phyloP scores from a whole-genome alignment of 257 asterid species.

The Ilex aquifolium region DNA sequence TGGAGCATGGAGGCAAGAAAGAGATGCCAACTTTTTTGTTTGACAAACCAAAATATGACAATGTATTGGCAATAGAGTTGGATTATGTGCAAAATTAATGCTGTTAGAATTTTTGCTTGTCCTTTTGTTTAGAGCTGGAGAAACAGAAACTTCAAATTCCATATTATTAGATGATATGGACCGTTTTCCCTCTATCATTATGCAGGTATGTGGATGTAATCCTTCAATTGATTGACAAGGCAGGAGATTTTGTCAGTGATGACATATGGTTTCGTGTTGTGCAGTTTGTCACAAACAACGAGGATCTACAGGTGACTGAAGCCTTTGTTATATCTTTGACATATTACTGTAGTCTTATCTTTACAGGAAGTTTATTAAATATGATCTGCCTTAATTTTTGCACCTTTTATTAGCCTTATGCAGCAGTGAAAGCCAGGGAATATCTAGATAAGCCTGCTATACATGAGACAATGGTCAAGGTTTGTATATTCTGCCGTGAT shows the following conservation, averaged over 20 bases:
- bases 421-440: slow-evolving; percentile 85
- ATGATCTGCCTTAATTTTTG: background rate
- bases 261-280: slow-evolving; percentile 99
- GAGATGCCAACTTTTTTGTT: too few relatives aligned
- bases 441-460: slow-evolving; percentile 91
- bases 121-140: too few relatives aligned
- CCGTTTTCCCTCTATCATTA: slow-evolving; percentile 3
- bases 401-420: slow-evolving; percentile 66
- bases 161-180: too few relatives aligned
- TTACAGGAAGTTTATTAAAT: slow-evolving; percentile 15
- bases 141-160: too few relatives aligned
- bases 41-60: too few relatives aligned
- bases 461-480: slow-evolving; percentile 98
- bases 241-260: slow-evolving; percentile 96
- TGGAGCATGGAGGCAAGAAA: too few relatives aligned
- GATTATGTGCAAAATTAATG: too few relatives aligned
- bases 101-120: too few relatives aligned
- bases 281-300: slow-evolving; percentile 90
- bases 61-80: too few relatives aligned
- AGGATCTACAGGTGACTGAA: slow-evolving; percentile 78
- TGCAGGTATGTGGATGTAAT: slow-evolving; percentile 94
- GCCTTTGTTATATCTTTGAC: slow-evolving; percentile 11
- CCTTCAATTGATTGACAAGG: slow-evolving; percentile 98
- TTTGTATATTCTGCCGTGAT: slow-evolving; percentile 21
- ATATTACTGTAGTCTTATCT: slow-evolving; percentile 4